phyloP scores from a whole-genome alignment of 1,284 basidiomycete species.

The Phellinidium pouzarii region DNA sequence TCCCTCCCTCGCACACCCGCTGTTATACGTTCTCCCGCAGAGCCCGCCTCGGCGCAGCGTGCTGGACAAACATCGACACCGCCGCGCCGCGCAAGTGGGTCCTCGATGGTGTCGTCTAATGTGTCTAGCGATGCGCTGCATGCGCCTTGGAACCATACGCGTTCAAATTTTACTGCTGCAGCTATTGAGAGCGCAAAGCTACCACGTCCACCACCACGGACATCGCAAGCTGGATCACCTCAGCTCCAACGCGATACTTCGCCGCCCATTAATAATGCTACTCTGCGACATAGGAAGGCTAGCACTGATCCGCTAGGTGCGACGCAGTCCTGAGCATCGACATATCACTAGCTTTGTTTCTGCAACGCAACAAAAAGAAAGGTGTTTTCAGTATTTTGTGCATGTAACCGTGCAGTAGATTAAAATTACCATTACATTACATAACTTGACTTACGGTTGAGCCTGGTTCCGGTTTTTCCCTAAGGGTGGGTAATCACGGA shows the following conservation, averaged over 20 bases:
- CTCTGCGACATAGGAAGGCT: slow-evolving; percentile 13
- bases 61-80: slow-evolving; percentile 5
- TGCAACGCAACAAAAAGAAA: too few species aligned
- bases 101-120: slow-evolving; percentile 18
- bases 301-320: slow-evolving; percentile 20
- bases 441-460: too few species aligned
- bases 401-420: too few species aligned
- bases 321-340: not conserved
- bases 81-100: slow-evolving; percentile 1
- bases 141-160: slow-evolving; percentile 22
- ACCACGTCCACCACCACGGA: slow-evolving; percentile 18
- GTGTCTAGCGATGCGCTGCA: not conserved
- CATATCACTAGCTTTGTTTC: too few species aligned
- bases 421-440: too few species aligned
- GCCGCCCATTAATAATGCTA: slow-evolving; percentile 2
- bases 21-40: slow-evolving; percentile 2
- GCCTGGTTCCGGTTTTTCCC: not conserved
- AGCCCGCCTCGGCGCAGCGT: not conserved
- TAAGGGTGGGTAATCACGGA: not conserved
- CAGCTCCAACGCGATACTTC: too few species aligned
- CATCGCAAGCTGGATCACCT: slow-evolving; percentile 6
- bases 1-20: slow-evolving; percentile 17
- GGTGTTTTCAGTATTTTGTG: too few species aligned
- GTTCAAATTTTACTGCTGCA: slow-evolving; percentile 19
- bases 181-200: slow-evolving; percentile 10